Evolutionary conservation across 2,329 filamentous ascomycete genomes (phyloP), one percentile per base, ranked within the genome.

Genomic region (Sordariomycetes sp.): DNA sequence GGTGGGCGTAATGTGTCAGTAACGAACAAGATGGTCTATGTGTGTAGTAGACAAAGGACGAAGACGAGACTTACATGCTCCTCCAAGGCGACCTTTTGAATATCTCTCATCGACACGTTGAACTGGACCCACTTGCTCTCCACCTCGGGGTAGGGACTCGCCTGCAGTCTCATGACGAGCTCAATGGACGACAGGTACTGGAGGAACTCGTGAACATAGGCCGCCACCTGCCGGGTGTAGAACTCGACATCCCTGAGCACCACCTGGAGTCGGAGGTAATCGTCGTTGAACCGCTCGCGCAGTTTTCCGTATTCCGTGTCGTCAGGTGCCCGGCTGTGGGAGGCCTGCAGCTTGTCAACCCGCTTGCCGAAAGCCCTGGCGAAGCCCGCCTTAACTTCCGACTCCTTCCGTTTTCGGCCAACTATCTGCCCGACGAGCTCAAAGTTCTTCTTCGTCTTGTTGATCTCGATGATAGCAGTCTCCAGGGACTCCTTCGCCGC

Each of bases 41-140:
- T 24, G n/a, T 12, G n/a, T 24, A 7, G 17, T 17, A 7, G 39
- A n/a, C 39, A 7, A 15, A 12, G n/a, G 20, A 22, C 10, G 10
- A 50, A 12, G 25, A 34, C 13, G 25, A 48, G 50, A 74, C 80
- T 80, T 74, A 91, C 85, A 76, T 96, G 91, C 63, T 92, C 87
- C 60, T 90, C 87, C 24, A 97, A 76, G 4, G 88, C 87, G 61
- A 90, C 82, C 60, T 85, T 87, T 65, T 91, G 85, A 62, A 97
- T 83, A 64, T 96, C 91, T 62, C 88, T 82, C 72, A 95, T 88
- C 36, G 87, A 87, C 65, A 90, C 84, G 62, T 90, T 92, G 70
- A 96, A 94, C 60, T 86, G 88, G 54, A 90, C 87, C 89, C 92
- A 97, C 68, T 95, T 95, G 75, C 87, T 91, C 70, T 96, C 91